Conservation (phyloP, 164 flowering plant species). For the Aristolochia californica region DNA sequence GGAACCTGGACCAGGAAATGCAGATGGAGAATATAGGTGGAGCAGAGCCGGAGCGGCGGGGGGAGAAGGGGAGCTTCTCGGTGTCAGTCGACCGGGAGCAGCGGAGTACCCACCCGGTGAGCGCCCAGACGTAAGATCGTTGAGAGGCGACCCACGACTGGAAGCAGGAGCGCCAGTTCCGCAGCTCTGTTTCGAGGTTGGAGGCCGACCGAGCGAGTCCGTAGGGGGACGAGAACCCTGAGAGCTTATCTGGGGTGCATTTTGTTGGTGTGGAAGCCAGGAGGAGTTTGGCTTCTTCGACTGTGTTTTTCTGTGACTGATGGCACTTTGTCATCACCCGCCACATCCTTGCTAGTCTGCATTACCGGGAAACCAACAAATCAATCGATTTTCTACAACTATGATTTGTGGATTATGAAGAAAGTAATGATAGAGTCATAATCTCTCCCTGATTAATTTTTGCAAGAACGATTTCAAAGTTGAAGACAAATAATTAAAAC, state of each 20-base stretch:
- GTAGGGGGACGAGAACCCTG: slow-evolving; percentile 27
- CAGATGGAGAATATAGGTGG: slow-evolving; percentile 63
- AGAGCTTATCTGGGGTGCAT: slow-evolving; percentile 23
- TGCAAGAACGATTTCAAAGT: no score
- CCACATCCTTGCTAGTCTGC: slow-evolving; percentile 93
- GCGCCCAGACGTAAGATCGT: slow-evolving; percentile 58
- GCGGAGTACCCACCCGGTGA: slow-evolving; percentile 71
- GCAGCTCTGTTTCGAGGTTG: slow-evolving; percentile 69
- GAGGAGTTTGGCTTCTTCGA: slow-evolving; percentile 76
- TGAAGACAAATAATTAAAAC: no score
- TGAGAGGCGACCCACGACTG: slow-evolving; percentile 82
- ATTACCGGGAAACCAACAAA: no score
- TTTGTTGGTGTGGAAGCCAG: slow-evolving; percentile 61
- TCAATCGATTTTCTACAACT: no score
- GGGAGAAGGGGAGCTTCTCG: slow-evolving; percentile 43
- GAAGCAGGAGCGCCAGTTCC: slow-evolving; percentile 74
- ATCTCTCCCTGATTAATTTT: no score
- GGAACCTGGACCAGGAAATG: slow-evolving; percentile 66
- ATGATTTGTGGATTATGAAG: background rate
- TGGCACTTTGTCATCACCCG: slow-evolving; percentile 90
- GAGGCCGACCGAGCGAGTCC: slow-evolving; percentile 50
- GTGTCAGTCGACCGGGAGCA: slow-evolving; percentile 41
- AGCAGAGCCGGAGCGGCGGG: slow-evolving; percentile 46
- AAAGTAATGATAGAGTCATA: no score
- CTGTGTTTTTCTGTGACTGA: slow-evolving; percentile 58